Base-by-base conservation (phyloP, 139 green algal species). In the Coelastrella sp. region DNA sequence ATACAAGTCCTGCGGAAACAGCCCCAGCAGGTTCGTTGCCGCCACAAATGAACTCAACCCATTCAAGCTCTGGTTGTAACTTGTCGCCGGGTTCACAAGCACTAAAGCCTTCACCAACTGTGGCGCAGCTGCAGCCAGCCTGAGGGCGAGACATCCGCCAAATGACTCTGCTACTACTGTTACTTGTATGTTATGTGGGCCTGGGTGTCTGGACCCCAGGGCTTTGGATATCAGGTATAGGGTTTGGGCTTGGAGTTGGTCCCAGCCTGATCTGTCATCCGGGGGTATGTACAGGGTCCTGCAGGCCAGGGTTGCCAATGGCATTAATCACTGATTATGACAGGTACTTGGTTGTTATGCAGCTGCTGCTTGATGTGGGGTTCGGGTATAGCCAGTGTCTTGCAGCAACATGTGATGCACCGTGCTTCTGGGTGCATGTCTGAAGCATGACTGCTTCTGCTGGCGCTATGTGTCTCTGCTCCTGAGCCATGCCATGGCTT, bases 1-100 rank as follows among this genome's bases (percentile, higher is more conserved):
- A 73, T 96, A 97, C n/a, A 96, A 90, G 47, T 89, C 87, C 81
- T 93, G 76, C 4, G 95, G 95, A 78, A 98, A 97, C 13, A 96
- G 73, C 3, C 93, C 94, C 86, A 98, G 92, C 85, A 98, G 91
- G 71, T 96, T 96, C 56, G 95, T 97, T 56, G 81, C 85, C 0
- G 94, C 92, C 17, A 96, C 85, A 20, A 97, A 80, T 8, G 91
- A 90, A 7, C 89, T 86, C 17, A 97, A 47, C 7, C 95, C 94
- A 16, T 22, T 61, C 19, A 95, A 89, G 64, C 86, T 93, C 6
- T 83, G 79, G 61, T 92, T 89, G 78, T 96, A 96, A 81, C 90
- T 86, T n/a, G 95, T 97, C 20, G 94, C 96, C 13, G 94, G 92
- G 92, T 98, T 98, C 19, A 97, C 73, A 22, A 98, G 92, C 66